Percentiles rank a stretch among this genome's conserved stretches.
These are phyloP conservation scores for Henckelia pumila DNA, from an alignment of 257 asterid species.

Conservation along the genomic window DNA sequence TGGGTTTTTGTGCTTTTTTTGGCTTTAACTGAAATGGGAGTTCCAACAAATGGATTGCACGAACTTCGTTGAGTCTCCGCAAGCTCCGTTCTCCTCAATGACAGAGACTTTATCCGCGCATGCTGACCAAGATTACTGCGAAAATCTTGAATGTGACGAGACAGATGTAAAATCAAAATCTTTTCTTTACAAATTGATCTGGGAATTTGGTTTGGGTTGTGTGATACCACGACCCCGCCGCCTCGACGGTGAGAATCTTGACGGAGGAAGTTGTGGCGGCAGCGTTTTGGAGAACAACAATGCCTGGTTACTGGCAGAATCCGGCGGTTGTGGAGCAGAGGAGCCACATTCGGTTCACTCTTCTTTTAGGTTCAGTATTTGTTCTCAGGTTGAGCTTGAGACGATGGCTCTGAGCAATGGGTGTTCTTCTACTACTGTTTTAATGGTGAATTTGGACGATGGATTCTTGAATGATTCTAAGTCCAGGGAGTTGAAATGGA, in stretches of 20 bases:
- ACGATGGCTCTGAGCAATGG: conserved; percentile 50
- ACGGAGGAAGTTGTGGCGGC: not conserved
- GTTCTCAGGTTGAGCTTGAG: conserved; percentile 91
- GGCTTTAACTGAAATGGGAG: conserved; percentile 44
- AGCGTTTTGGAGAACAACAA: conserved; percentile 56
- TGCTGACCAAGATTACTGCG: conserved; percentile 18
- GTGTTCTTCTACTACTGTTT: conserved; percentile 57
- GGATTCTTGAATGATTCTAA: conserved; percentile 55
- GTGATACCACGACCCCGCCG: conserved; percentile 48
- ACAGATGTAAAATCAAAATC: conserved; percentile 57
- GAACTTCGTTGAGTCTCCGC: conserved; percentile 23
- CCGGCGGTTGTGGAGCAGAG: conserved; percentile 77
- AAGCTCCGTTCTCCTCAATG: too few species aligned
- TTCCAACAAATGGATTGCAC: conserved; percentile 41
- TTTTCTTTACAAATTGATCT: conserved; percentile 56
- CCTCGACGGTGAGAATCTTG: conserved; percentile 32
- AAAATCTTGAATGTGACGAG: conserved; percentile 29
- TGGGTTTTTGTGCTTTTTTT: conserved; percentile 39
- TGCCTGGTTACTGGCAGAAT: conserved; percentile 90
- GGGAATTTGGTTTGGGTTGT: conserved; percentile 71
- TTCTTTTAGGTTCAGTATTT: conserved; percentile 83
- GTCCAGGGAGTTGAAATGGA: conserved; percentile 66
- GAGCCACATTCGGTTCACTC: conserved; percentile 86
- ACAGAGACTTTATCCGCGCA: conserved; percentile 14
- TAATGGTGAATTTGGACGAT: conserved; percentile 88